phyloP scores from a whole-genome alignment of 768 basidiomycete genomes.

The Holtermanniella nyarrowii region DNA sequence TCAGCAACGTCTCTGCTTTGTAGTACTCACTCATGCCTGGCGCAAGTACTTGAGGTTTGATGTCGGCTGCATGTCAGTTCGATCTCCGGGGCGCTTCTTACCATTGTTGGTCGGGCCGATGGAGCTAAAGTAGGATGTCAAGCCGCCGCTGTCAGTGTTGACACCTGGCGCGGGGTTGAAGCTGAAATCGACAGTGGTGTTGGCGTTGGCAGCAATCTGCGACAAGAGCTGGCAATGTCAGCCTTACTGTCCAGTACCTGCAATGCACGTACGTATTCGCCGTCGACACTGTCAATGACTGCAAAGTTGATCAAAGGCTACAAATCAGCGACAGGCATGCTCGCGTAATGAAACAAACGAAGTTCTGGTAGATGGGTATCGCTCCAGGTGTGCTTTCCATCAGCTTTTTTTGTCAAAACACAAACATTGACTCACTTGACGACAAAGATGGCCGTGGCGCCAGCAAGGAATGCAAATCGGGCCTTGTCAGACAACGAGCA shows the following conservation, averaged over 20 bases:
- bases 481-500: constrained; percentile 52
- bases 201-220: constrained; percentile 13
- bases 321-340: background rate
- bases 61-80: constrained; percentile 7
- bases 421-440: constrained; percentile 14
- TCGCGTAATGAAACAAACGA: background rate
- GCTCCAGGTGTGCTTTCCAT: constrained; percentile 1
- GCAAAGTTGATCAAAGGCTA: constrained; percentile 24
- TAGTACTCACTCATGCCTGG: constrained; percentile 40
- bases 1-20: background rate
- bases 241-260: background rate
- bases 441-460: constrained; percentile 21
- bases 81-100: background rate
- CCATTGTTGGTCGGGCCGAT: constrained; percentile 54
- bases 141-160: constrained; percentile 48
- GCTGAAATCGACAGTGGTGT: constrained; percentile 22
- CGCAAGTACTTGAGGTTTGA: constrained; percentile 50
- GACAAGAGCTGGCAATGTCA: constrained; percentile 11
- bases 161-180: constrained; percentile 44
- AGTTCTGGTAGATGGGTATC: constrained; percentile 22
- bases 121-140: constrained; percentile 51
- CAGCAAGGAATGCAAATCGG: constrained; percentile 9
- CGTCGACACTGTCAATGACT: constrained; percentile 28
- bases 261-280: constrained; percentile 12
- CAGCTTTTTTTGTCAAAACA: too few species aligned